phyloP scores from a whole-genome alignment of 2,329 filamentous ascomycete species.

The Graphium sp. region DNA sequence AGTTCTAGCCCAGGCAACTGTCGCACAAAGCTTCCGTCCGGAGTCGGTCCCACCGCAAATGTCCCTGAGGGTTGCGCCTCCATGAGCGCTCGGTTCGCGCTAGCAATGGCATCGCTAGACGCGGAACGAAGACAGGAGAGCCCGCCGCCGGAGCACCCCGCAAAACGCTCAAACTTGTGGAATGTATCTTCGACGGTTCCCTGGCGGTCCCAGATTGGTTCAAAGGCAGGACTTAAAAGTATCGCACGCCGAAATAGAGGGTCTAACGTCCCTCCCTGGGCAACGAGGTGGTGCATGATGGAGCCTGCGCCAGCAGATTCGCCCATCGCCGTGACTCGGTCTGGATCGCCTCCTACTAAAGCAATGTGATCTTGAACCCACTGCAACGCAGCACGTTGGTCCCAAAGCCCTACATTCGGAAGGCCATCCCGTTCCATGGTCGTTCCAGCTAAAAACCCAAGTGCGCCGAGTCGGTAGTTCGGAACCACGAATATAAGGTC shows the following conservation, averaged over 20 bases:
- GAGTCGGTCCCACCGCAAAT: slow-evolving; percentile 14
- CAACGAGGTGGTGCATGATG: slow-evolving; percentile 30
- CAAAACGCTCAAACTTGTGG: slow-evolving; percentile 13
- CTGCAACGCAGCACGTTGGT: slow-evolving; percentile 24
- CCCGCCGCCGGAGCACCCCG: slow-evolving; percentile 12
- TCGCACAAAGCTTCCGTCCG: slow-evolving; percentile 14
- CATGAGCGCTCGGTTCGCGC: slow-evolving; percentile 12
- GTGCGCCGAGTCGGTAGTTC: slow-evolving; percentile 31
- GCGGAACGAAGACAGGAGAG: slow-evolving; percentile 12
- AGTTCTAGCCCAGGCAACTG: slow-evolving; percentile 15
- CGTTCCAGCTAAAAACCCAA: slow-evolving; percentile 26
- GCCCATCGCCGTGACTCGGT: slow-evolving; percentile 27
- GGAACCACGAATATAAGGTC: slow-evolving; percentile 25
- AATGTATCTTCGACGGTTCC: slow-evolving; percentile 13
- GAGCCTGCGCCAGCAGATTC: slow-evolving; percentile 32
- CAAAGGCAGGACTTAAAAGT: slow-evolving; percentile 16
- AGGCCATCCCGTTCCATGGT: slow-evolving; percentile 22
- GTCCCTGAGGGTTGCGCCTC: slow-evolving; percentile 10
- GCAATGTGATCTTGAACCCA: slow-evolving; percentile 29
- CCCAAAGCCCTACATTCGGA: slow-evolving; percentile 24
- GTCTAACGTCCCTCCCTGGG: slow-evolving; percentile 20
- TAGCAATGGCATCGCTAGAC: slow-evolving; percentile 8
- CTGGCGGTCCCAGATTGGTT: slow-evolving; percentile 15
- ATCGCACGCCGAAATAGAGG: slow-evolving; percentile 21
- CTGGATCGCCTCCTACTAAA: slow-evolving; percentile 26